Evolutionary conservation across 306 rosid species (phyloP).

Genomic region (Prunus kanzakura): DNA sequence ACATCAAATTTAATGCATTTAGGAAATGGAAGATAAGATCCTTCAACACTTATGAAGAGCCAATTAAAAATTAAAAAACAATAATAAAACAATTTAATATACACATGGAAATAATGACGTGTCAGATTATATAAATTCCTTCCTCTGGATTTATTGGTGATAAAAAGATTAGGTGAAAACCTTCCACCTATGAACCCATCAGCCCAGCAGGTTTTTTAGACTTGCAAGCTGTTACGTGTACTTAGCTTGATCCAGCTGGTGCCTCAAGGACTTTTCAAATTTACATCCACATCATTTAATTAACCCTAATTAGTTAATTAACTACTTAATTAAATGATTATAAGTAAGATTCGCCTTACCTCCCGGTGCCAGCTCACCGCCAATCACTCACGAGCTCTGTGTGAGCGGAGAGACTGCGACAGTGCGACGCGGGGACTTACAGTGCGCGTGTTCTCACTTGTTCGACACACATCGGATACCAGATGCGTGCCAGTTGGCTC

Average conservation of each 20-base stretch:
- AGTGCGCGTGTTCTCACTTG: slow-evolving; percentile 45
- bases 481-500: slow-evolving; percentile 58
- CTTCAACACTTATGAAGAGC: no score
- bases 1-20: no score
- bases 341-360: background rate
- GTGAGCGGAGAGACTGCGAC: background rate
- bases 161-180: no score
- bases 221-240: slow-evolving; percentile 1
- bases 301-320: background rate
- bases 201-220: background rate
- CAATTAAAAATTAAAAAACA: no score
- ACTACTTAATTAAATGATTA: background rate
- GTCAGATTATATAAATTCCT: no score
- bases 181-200: no score
- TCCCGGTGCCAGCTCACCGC: background rate
- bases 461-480: slow-evolving; percentile 57
- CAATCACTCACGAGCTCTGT: slow-evolving; percentile 41
- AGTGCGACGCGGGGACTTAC: background rate
- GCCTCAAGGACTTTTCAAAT: background rate
- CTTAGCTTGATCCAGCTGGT: slow-evolving; percentile 33
- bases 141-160: background rate
- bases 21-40: no score
- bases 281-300: no score
- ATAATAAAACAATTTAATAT: no score
- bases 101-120: no score